A percentile compares a stretch with the other conserved stretches of the same genome.
Evolutionary conservation across 1,139 yeast species (phyloP).

Genomic region (Cylindricascospora bacillispora): DNA sequence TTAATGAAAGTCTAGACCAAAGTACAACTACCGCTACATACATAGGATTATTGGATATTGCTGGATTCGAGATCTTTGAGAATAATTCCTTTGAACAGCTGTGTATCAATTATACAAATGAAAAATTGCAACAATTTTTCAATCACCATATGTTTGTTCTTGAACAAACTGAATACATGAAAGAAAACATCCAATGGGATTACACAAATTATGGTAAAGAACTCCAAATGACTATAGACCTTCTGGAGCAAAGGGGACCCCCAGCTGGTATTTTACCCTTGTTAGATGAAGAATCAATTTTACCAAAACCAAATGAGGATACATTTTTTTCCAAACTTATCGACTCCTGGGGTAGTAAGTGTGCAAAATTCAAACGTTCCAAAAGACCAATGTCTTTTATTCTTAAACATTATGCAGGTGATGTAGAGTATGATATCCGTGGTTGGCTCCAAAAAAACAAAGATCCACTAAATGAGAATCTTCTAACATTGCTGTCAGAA

Average conservation of each 20-base stretch:
- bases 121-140: conserved; percentile 90
- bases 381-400: conserved; percentile 60
- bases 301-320: conserved; percentile 79
- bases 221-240: conserved; percentile 84
- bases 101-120: conserved; percentile 94
- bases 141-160: conserved; percentile 95
- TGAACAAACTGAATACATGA: conserved; percentile 89
- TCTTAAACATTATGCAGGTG: conserved; percentile 88
- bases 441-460: conserved; percentile 94
- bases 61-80: conserved; percentile 93
- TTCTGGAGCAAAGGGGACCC: conserved; percentile 55
- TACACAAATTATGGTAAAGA: conserved; percentile 96
- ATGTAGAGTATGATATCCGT: conserved; percentile 80
- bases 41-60: conserved; percentile 91
- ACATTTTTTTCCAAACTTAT: conserved; percentile 75
- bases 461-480: conserved; percentile 79
- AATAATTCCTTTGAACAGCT: conserved; percentile 90
- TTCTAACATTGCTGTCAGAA: conserved; percentile 42
- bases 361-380: conserved; percentile 56
- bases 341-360: conserved; percentile 45
- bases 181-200: conserved; percentile 93
- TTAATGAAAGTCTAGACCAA: conserved; percentile 56
- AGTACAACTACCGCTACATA: conserved; percentile 38
- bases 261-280: conserved; percentile 85
- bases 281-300: conserved; percentile 88